Conservation (phyloP, 1,139 yeast species). For the Candida sojae region DNA sequence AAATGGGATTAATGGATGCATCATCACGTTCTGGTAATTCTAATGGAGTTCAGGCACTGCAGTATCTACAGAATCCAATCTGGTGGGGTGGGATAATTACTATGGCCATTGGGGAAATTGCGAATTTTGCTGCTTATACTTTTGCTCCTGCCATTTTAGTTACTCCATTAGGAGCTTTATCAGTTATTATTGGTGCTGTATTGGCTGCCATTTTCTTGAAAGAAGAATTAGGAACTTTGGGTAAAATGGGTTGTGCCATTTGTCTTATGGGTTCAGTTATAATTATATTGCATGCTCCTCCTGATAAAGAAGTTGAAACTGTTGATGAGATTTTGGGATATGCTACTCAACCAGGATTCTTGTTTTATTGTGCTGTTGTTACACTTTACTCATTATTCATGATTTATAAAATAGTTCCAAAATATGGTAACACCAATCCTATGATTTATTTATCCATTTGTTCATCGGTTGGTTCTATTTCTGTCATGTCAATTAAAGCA, state of each 20-base stretch:
- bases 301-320: constrained; percentile 84
- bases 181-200: constrained; percentile 89
- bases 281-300: constrained; percentile 89
- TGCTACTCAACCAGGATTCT: constrained; percentile 79
- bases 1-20: constrained; percentile 80
- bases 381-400: constrained; percentile 69
- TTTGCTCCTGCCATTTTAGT: constrained; percentile 94
- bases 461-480: constrained; percentile 86
- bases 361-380: constrained; percentile 66
- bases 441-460: constrained; percentile 90
- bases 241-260: constrained; percentile 94
- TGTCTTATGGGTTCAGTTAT: constrained; percentile 89
- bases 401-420: constrained; percentile 83
- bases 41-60: constrained; percentile 61
- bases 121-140: constrained; percentile 93
- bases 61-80: constrained; percentile 78
- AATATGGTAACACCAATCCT: constrained; percentile 79
- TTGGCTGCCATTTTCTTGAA: constrained; percentile 82
- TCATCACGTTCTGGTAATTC: constrained; percentile 62
- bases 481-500: constrained; percentile 91
- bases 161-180: constrained; percentile 88
- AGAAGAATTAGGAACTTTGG: constrained; percentile 85
- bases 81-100: constrained; percentile 96
- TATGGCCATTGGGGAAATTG: constrained; percentile 91
- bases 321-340: constrained; percentile 85